Evolutionary conservation across 75 land plant species (phyloP), one percentile per base, ranked within the genome.

Genomic region (Selaginella tamariscina): DNA sequence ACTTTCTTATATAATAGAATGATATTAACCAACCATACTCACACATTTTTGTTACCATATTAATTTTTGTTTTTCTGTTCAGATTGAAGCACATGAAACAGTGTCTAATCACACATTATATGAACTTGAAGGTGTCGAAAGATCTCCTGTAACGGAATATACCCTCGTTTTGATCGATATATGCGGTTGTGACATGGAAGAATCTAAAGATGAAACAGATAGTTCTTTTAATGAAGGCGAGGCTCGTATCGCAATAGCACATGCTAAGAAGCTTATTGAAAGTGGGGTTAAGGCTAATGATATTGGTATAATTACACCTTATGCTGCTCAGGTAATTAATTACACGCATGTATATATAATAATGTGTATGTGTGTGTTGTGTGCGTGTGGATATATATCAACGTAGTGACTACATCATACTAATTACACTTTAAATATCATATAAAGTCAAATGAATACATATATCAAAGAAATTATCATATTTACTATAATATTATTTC

Each of bases 141-240:
- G 64, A 64, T 31, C 98, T 55, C 77, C 88, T 64, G 74, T 88
- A 44, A 86, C 95, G 70, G 88, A 86, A 66, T 74, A 91, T 31
- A 86, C 91, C 55, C 86, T 93, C 72, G 75, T 93, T 74, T 85
- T 93, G 32, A 72, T 93, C 15, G 98, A 93, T 78, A 93, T 39
- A 11, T 49, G 20, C 11, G 89, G 98, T 57, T 93, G 96, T 83
- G 98, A 89, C 71, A 93, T 89, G 96, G 96, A 89, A 60, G 98
- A 93, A 71, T 85, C 78, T 56, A 89, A 93, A 74, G 98, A 93
- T 76, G 98, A 89, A 32, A 95, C n/a, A 74, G 98, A 83, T 29
- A 93, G 98, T 72, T 77, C 86, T 54, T 30, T 93, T 75, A 93
- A 93, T 82, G 95, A 92, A 68, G 97, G 96, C 39, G 98, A 87